Evolutionary conservation across 495 filamentous ascomycete species (phyloP).

Genomic region (Neurospora terricola): DNA sequence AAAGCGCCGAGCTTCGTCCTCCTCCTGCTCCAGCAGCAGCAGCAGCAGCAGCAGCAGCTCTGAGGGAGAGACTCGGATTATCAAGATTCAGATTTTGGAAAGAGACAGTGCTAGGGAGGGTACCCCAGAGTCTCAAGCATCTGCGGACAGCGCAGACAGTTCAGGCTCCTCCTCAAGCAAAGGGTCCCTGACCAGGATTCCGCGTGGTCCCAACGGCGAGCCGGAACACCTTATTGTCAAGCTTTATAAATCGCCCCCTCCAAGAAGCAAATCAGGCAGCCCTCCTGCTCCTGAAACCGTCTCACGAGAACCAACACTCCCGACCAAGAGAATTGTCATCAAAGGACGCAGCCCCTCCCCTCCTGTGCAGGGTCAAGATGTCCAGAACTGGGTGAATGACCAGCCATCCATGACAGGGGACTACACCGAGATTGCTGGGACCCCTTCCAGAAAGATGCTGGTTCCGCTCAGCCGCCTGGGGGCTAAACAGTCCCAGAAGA

Average conservation of each 20-base stretch:
- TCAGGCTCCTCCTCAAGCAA: neutral
- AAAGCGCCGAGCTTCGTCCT: slow-evolving; percentile 15
- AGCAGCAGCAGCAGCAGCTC: slow-evolving; percentile 4
- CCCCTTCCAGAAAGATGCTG: neutral
- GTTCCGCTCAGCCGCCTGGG: neutral
- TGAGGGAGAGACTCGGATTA: slow-evolving; percentile 7
- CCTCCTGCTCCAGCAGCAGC: slow-evolving; percentile 1
- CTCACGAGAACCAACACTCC: neutral
- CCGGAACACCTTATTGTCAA: no score
- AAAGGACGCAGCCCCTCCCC: neutral
- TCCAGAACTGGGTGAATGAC: neutral
- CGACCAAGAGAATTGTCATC: neutral
- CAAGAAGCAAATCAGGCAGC: neutral
- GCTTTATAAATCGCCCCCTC: no score
- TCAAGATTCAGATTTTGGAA: slow-evolving; percentile 11
- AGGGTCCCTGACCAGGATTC: neutral
- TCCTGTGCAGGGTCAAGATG: neutral
- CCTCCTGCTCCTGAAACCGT: neutral
- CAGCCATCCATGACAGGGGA: neutral
- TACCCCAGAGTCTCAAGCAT: neutral
- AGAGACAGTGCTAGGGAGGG: neutral
- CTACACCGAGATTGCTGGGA: neutral
- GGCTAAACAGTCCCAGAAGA: neutral
- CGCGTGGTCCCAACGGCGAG: no score
- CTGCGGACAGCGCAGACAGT: neutral